phyloP scores from a whole-genome alignment of 495 filamentous ascomycete genomes.

The Recurvomyces mirabilis region DNA sequence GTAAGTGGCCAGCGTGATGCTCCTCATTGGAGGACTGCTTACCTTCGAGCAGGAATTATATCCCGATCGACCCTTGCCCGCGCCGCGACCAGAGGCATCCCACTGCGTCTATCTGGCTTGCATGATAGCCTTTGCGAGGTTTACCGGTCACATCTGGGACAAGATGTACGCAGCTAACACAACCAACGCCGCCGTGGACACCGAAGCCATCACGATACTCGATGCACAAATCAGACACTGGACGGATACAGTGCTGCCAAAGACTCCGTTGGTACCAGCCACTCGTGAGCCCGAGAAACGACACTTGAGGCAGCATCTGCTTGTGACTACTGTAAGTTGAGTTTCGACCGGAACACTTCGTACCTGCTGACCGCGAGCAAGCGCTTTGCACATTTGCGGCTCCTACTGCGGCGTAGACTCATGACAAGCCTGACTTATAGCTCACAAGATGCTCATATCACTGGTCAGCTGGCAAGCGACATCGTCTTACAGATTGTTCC shows the following conservation, averaged over 20 bases:
- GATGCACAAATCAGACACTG: conserved; percentile 13
- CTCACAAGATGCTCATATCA: conserved; percentile 5
- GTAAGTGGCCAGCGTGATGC: no score
- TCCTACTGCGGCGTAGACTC: conserved; percentile 3
- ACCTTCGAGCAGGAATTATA: no score
- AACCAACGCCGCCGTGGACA: neutral
- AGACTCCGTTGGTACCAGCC: neutral
- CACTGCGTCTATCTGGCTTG: conserved; percentile 5
- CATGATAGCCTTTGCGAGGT: conserved; percentile 11
- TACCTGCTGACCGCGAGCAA: no score
- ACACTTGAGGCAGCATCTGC: conserved; percentile 5
- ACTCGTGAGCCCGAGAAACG: neutral
- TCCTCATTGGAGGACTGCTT: no score
- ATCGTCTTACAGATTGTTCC: conserved; percentile 7
- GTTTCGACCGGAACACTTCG: no score
- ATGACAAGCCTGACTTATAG: conserved; percentile 11
- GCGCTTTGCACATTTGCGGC: conserved; percentile 7
- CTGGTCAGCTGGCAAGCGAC: conserved; percentile 13
- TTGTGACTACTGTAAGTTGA: conserved; percentile 4
- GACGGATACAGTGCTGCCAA: neutral
- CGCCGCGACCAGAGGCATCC: conserved; percentile 3
- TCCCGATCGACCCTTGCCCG: neutral
- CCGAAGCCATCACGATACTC: conserved; percentile 1
- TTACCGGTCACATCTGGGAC: conserved; percentile 15
- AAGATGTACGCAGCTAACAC: conserved; percentile 6